Evolutionary conservation across 371 early-diverging fungal species (phyloP).

Genomic region (Zancudomyces culisetae): DNA sequence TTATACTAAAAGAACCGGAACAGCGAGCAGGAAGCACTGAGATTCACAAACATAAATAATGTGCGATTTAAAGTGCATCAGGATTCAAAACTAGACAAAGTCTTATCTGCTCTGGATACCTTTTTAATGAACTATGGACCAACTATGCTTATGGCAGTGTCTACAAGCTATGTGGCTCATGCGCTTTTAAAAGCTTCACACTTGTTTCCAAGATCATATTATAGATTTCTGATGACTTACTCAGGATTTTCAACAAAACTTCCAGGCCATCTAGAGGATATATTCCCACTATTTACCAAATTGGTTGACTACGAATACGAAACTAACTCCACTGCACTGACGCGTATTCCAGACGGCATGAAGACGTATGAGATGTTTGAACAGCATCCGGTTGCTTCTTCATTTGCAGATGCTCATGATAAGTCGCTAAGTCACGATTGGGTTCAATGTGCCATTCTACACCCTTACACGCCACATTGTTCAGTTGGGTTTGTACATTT

Average conservation of each 20-base stretch:
- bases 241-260: not conserved
- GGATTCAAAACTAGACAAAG: no score
- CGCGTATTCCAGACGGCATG: slow-evolving; percentile 8
- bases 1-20: no score
- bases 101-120: no score
- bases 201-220: not conserved
- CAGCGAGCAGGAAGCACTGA: no score
- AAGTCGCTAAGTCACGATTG: slow-evolving; percentile 33
- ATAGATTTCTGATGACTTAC: not conserved
- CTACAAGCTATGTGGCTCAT: slow-evolving; percentile 4
- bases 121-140: slow-evolving; percentile 3
- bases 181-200: not conserved
- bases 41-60: no score
- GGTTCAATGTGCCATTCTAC: slow-evolving; percentile 50
- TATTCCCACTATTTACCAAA: not conserved
- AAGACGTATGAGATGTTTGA: slow-evolving; percentile 9
- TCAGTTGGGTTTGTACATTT: slow-evolving; percentile 11
- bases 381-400: slow-evolving; percentile 4
- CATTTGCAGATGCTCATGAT: not conserved
- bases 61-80: no score
- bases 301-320: not conserved
- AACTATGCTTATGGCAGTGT: slow-evolving; percentile 11
- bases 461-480: slow-evolving; percentile 41
- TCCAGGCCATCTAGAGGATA: not conserved
- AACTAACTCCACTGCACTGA: not conserved